These are phyloP conservation scores for Funneliformis geosporum DNA, from an alignment of 192 early-diverging fungal species.

Conservation along the genomic window DNA sequence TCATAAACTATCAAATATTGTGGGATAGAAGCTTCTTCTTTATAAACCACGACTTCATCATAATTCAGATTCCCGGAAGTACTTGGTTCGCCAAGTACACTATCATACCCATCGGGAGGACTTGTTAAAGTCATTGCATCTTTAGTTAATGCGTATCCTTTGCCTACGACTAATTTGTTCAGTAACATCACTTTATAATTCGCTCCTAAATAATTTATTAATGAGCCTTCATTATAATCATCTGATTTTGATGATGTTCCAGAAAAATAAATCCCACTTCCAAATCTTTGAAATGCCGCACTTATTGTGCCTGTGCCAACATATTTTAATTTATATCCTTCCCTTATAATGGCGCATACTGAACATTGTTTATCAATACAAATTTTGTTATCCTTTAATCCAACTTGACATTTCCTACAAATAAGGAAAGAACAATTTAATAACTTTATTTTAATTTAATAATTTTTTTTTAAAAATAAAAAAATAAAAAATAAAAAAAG, in stretches of 20 bases:
- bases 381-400: background rate
- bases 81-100: conserved; percentile 34
- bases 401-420: conserved; percentile 13
- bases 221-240: conserved; percentile 32
- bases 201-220: conserved; percentile 16
- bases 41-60: conserved; percentile 38
- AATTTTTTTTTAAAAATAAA: background rate
- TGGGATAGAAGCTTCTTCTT: conserved; percentile 32
- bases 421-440: background rate
- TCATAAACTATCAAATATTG: conserved; percentile 34
- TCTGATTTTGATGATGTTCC: conserved; percentile 38
- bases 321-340: conserved; percentile 26
- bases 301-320: conserved; percentile 25
- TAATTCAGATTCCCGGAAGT: conserved; percentile 29
- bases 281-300: conserved; percentile 31
- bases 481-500: background rate
- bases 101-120: conserved; percentile 29
- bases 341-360: conserved; percentile 30
- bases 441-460: background rate
- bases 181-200: conserved; percentile 35
- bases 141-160: conserved; percentile 23
- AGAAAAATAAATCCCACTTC: conserved; percentile 36
- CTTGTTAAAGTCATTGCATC: conserved; percentile 19
- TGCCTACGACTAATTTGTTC: conserved; percentile 33
- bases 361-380: conserved; percentile 28